Conservation (phyloP, 2,329 filamentous ascomycete species). For the Epichloe uncinata region DNA sequence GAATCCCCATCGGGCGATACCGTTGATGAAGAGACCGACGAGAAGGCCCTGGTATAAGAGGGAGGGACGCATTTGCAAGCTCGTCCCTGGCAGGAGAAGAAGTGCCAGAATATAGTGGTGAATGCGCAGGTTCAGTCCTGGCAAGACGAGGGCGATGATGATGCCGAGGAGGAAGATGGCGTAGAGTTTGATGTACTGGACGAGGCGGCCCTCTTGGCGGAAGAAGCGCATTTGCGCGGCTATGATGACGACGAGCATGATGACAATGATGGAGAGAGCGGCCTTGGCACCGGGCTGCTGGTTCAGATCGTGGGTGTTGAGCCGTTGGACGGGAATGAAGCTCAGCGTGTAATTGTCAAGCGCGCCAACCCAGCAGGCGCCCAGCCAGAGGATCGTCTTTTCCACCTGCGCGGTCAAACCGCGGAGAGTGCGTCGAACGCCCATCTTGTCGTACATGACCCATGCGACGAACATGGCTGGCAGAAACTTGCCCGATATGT, state of each 20-base stretch:
- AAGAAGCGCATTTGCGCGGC: conserved; percentile 74
- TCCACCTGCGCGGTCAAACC: conserved; percentile 74
- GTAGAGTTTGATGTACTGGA: conserved; percentile 68
- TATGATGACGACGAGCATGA: conserved; percentile 54
- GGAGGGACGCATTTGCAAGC: conserved; percentile 72
- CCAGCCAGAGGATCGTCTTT: conserved; percentile 82
- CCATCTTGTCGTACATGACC: conserved; percentile 77
- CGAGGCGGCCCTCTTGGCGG: conserved; percentile 68
- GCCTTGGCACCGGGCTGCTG: conserved; percentile 81
- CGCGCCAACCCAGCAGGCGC: conserved; percentile 79
- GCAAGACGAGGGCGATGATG: conserved; percentile 56
- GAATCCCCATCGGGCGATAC: conserved; percentile 88
- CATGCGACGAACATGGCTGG: conserved; percentile 80
- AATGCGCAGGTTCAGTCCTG: conserved; percentile 69
- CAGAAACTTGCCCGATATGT: conserved; percentile 67
- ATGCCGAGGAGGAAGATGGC: conserved; percentile 53
- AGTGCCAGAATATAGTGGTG: conserved; percentile 92
- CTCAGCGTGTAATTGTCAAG: conserved; percentile 93
- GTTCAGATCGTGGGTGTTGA: conserved; percentile 80
- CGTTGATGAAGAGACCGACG: conserved; percentile 85
- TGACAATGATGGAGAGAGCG: conserved; percentile 66
- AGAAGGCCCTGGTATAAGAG: conserved; percentile 83
- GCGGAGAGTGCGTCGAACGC: conserved; percentile 54
- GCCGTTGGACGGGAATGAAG: conserved; percentile 80
- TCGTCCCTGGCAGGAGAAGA: conserved; percentile 75